phyloP scores from a whole-genome alignment of 352 stramenopile species.

The Globisporangium cylindrosporum region DNA sequence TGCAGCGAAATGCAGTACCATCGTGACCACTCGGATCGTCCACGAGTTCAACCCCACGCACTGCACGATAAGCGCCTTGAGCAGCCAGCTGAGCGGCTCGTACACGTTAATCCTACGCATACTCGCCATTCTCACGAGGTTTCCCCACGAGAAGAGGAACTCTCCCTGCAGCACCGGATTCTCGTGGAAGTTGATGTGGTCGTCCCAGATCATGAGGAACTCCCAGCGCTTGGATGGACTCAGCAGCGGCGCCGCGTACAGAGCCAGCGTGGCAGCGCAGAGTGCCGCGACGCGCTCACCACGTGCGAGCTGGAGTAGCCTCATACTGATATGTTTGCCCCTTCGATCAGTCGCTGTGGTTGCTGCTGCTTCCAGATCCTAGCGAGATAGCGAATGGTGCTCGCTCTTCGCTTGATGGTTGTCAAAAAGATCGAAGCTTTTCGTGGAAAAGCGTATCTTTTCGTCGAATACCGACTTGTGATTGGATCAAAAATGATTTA shows the following conservation, averaged over 20 bases:
- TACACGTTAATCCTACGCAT: slow-evolving; percentile 68
- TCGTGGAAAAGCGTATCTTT: not conserved
- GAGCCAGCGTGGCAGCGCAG: not conserved
- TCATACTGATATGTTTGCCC: not conserved
- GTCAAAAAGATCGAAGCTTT: not conserved
- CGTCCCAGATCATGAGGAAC: not conserved
- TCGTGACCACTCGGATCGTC: slow-evolving; percentile 38
- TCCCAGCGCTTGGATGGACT: not conserved
- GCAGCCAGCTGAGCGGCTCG: slow-evolving; percentile 62
- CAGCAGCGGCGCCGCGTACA: not conserved
- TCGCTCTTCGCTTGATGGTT: not conserved
- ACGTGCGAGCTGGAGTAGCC: not conserved
- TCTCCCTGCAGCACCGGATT: not conserved
- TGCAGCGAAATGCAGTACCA: slow-evolving; percentile 37
- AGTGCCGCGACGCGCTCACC: not conserved
- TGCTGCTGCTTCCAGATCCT: not conserved
- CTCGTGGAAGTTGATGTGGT: not conserved
- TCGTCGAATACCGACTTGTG: not conserved
- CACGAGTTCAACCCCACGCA: slow-evolving; percentile 34
- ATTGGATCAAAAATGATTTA: not conserved
- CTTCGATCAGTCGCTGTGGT: not conserved
- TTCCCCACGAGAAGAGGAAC: slow-evolving; percentile 22
- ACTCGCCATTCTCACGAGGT: slow-evolving; percentile 44
- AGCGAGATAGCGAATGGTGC: not conserved
- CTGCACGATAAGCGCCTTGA: slow-evolving; percentile 50